Evolutionary conservation across 1,284 basidiomycete species (phyloP).

Genomic region (Gymnopus androsaceus): DNA sequence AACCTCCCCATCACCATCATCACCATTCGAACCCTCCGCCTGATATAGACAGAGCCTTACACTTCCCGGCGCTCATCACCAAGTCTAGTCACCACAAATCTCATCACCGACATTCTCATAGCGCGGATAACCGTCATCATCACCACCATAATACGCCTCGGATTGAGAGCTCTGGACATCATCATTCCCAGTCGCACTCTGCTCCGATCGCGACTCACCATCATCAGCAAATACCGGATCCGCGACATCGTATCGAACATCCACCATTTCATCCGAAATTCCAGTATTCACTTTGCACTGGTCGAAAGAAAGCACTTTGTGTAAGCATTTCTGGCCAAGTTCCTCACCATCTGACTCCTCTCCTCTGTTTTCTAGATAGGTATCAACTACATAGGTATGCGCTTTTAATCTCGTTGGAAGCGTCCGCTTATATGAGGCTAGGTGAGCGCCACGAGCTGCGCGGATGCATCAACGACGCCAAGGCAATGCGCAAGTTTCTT

Average conservation of each 20-base stretch:
- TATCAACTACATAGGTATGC: conserved; percentile 88
- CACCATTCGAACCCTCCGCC: conserved; percentile 6
- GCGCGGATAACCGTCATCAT: not conserved
- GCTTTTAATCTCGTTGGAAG: too few relatives aligned
- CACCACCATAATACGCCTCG: conserved; percentile 6
- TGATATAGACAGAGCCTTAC: conserved; percentile 6
- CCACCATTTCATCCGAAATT: conserved; percentile 34
- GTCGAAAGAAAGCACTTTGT: conserved; percentile 71
- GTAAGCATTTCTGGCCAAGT: conserved; percentile 39
- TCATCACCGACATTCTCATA: conserved; percentile 19
- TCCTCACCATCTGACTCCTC: conserved; percentile 9
- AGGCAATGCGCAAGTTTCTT: conserved; percentile 70
- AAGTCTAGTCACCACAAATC: conserved; percentile 4
- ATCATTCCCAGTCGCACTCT: conserved; percentile 13
- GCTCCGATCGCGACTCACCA: conserved; percentile 6
- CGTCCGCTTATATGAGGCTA: too few relatives aligned
- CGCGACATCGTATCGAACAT: conserved; percentile 9
- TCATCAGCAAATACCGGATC: conserved; percentile 4
- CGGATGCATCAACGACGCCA: conserved; percentile 80
- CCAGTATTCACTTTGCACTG: conserved; percentile 73
- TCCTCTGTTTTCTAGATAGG: conserved; percentile 59
- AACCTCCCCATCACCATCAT: conserved; percentile 1
- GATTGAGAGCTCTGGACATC: conserved; percentile 2
- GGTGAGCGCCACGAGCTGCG: conserved; percentile 63
- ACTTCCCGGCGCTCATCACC: conserved; percentile 5